Conservation (phyloP, 257 asterid genomes). For the Lithospermum erythrorhizon region DNA sequence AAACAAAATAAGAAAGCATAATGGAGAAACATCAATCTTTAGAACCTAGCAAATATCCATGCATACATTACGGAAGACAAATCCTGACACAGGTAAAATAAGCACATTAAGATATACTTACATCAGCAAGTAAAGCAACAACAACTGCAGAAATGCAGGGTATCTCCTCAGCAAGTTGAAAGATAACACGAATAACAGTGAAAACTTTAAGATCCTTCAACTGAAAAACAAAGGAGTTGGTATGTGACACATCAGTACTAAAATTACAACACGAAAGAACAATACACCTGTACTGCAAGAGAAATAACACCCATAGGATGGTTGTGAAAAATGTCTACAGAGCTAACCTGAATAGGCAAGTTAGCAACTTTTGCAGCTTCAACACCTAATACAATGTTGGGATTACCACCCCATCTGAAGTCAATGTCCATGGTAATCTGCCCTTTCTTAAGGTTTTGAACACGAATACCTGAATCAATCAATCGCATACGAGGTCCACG, state of each 20-base stretch:
- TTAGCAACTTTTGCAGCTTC: conserved; percentile 97
- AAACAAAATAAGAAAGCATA: too few relatives aligned
- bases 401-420: conserved; percentile 99
- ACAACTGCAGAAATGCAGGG: conserved; percentile 99
- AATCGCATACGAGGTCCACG: too few relatives aligned
- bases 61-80: neutral
- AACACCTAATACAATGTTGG: conserved; percentile 79
- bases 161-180: conserved; percentile 92
- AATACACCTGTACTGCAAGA: neutral
- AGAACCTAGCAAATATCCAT: neutral
- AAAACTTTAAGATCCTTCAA: conserved; percentile 95
- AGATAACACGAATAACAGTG: conserved; percentile 87
- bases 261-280: neutral
- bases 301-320: neutral
- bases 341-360: conserved; percentile 80
- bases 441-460: conserved; percentile 95
- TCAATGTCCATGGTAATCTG: conserved; percentile 98
- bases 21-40: too few relatives aligned
- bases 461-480: conserved; percentile 72
- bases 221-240: conserved; percentile 33
- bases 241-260: conserved; percentile 2
- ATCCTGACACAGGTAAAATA: neutral
- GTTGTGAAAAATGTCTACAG: conserved; percentile 4
- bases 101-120: conserved; percentile 15
- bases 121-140: conserved; percentile 98